phyloP scores from a whole-genome alignment of 352 stramenopile species.

The Phytophthora fragariaefolia region DNA sequence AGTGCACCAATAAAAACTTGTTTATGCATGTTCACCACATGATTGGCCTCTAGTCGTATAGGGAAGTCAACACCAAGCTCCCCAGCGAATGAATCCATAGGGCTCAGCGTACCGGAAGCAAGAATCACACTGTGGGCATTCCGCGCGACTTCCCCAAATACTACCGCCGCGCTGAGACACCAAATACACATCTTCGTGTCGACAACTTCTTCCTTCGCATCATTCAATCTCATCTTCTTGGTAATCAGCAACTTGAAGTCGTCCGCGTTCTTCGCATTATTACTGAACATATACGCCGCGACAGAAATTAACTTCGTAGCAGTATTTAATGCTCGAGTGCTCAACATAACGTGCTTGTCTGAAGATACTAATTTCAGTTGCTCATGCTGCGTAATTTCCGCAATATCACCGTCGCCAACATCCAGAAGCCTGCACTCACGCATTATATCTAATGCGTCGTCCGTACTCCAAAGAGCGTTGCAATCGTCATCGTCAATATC shows the following conservation, averaged over 20 bases:
- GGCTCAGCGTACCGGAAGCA: constrained; percentile 80
- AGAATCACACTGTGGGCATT: constrained; percentile 73
- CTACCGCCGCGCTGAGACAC: constrained; percentile 82
- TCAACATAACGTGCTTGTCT: constrained; percentile 44
- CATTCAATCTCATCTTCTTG: constrained; percentile 30
- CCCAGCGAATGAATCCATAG: constrained; percentile 86
- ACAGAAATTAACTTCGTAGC: constrained; percentile 64
- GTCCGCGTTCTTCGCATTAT: constrained; percentile 76
- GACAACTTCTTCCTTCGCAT: constrained; percentile 40
- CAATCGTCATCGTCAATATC: constrained; percentile 38
- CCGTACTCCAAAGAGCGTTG: constrained; percentile 62
- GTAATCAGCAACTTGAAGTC: constrained; percentile 76
- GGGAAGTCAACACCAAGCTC: constrained; percentile 85
- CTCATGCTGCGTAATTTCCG: constrained; percentile 28
- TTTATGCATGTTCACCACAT: constrained; percentile 84
- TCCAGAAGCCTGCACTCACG: constrained; percentile 37
- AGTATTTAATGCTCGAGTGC: constrained; percentile 57
- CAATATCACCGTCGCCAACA: constrained; percentile 15
- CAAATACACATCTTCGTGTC: constrained; percentile 81
- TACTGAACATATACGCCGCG: constrained; percentile 74
- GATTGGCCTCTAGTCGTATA: constrained; percentile 81
- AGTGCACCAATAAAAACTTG: constrained; percentile 79
- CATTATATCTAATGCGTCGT: constrained; percentile 67
- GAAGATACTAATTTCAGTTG: constrained; percentile 19
- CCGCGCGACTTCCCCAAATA: constrained; percentile 70